Percentiles rank a stretch among this genome's conserved stretches.
Conservation (phyloP, 1,139 yeast species). For the Zygosaccharomyces sapae region DNA sequence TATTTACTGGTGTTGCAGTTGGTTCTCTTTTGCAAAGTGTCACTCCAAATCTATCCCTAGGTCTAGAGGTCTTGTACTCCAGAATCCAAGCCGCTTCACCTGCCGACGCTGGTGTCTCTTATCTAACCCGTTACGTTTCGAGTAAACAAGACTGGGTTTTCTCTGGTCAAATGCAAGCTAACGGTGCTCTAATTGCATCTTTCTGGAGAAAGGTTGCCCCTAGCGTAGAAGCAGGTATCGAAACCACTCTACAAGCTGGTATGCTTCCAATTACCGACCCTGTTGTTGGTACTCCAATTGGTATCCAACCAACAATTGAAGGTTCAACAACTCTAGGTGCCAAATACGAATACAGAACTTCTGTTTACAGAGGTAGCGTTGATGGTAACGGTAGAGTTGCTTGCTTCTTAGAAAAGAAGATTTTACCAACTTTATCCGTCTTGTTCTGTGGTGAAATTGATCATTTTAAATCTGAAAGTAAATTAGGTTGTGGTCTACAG, state of each 20-base stretch:
- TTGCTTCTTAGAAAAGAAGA: constrained; percentile 87
- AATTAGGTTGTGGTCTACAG: constrained; percentile 90
- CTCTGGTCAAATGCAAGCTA: constrained; percentile 89
- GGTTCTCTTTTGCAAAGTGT: constrained; percentile 88
- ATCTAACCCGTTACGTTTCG: constrained; percentile 84
- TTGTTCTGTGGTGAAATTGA: constrained; percentile 93
- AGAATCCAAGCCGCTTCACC: constrained; percentile 71
- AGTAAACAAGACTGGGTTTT: constrained; percentile 77
- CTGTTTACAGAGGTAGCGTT: constrained; percentile 91
- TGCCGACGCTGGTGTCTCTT: constrained; percentile 88
- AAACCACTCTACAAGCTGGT: constrained; percentile 78
- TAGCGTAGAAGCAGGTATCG: constrained; percentile 95
- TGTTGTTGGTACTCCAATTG: constrained; percentile 76
- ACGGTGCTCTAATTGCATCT: constrained; percentile 82
- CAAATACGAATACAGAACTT: constrained; percentile 95
- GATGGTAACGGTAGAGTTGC: constrained; percentile 90
- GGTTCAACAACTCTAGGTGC: constrained; percentile 95
- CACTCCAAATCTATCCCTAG: constrained; percentile 78
- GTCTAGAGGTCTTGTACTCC: constrained; percentile 90
- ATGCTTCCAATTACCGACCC: constrained; percentile 78
- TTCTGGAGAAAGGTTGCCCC: constrained; percentile 93
- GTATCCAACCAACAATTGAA: constrained; percentile 76
- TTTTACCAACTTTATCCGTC: constrained; percentile 85
- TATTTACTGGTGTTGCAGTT: constrained; percentile 84
- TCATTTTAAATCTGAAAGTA: constrained; percentile 77